Evolutionary conservation across 805 yeast species (phyloP).

Genomic region (Brettanomyces nanus): DNA sequence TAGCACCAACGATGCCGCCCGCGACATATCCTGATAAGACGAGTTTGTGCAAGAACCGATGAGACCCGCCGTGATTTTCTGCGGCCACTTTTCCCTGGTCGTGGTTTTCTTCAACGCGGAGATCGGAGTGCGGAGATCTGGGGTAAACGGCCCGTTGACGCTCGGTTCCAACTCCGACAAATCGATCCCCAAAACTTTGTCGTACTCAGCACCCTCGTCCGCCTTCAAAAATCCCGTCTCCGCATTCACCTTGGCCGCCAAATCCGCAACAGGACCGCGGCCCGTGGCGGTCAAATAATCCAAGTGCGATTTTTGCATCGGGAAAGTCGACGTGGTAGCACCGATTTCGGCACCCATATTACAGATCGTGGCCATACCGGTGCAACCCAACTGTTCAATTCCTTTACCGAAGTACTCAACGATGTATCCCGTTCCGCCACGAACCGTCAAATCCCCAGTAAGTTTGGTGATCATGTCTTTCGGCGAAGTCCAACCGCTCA

Average conservation of each 20-base stretch:
- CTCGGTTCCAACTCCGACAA: constrained; percentile 87
- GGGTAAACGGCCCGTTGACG: constrained; percentile 97
- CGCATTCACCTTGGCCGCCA: constrained; percentile 59
- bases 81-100: constrained; percentile 83
- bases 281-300: constrained; percentile 82
- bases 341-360: constrained; percentile 99
- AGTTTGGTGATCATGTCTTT: constrained; percentile 89
- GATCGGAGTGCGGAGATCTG: constrained; percentile 94
- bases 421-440: constrained; percentile 97
- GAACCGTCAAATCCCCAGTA: constrained; percentile 91
- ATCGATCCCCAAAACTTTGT: constrained; percentile 86
- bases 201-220: constrained; percentile 90
- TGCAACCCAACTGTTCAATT: constrained; percentile 84
- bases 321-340: constrained; percentile 97
- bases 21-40: constrained; percentile 95
- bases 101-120: constrained; percentile 82
- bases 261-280: constrained; percentile 77
- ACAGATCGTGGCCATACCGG: constrained; percentile 99
- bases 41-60: constrained; percentile 99
- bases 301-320: constrained; percentile 85
- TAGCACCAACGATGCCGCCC: constrained; percentile 86
- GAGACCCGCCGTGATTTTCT: constrained; percentile 85
- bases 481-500: constrained; percentile 96
- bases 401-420: constrained; percentile 97
- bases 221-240: constrained; percentile 67